A percentile compares a stretch with the other conserved stretches of the same genome.
Evolutionary conservation across 2,329 filamentous ascomycete genomes (phyloP).

Genomic region (Teratosphaeria zuluensis): DNA sequence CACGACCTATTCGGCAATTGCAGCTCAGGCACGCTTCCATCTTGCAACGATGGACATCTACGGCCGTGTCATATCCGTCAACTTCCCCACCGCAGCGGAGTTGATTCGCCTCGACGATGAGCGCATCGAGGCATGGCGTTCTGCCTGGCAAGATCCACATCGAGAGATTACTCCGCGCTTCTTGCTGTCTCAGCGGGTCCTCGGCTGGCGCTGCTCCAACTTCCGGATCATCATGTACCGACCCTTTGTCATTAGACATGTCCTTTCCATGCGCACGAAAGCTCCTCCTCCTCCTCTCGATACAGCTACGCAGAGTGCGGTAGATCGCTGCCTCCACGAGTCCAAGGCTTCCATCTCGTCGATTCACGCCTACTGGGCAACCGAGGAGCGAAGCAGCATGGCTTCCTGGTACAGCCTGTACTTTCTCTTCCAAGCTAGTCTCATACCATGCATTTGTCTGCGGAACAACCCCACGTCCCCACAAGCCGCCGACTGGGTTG

Average conservation of each 20-base stretch:
- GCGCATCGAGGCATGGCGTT: constrained; percentile 31
- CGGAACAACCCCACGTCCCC: constrained; percentile 33
- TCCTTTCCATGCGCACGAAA: constrained; percentile 18
- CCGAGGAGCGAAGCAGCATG: constrained; percentile 30
- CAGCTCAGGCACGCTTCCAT: constrained; percentile 38
- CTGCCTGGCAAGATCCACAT: constrained; percentile 28
- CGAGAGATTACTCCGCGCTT: constrained; percentile 24
- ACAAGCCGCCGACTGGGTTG: constrained; percentile 31
- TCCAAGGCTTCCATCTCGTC: constrained; percentile 33
- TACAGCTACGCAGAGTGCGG: constrained; percentile 14
- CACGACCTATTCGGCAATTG: constrained; percentile 37
- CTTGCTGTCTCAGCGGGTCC: constrained; percentile 31
- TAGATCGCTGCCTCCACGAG: constrained; percentile 32
- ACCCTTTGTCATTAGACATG: constrained; percentile 35
- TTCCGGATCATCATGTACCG: constrained; percentile 41
- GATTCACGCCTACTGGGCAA: constrained; percentile 32
- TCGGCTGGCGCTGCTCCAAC: constrained; percentile 37
- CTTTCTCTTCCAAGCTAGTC: constrained; percentile 41
- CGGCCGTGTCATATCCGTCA: constrained; percentile 36
- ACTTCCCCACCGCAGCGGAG: constrained; percentile 33
- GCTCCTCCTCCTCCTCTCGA: neutral
- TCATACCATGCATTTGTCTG: constrained; percentile 41
- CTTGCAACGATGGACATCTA: constrained; percentile 38
- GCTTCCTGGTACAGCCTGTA: constrained; percentile 40
- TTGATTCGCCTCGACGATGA: constrained; percentile 33